Conservation (phyloP, 1,284 basidiomycete genomes). For the Mrakiaceae sp. region DNA sequence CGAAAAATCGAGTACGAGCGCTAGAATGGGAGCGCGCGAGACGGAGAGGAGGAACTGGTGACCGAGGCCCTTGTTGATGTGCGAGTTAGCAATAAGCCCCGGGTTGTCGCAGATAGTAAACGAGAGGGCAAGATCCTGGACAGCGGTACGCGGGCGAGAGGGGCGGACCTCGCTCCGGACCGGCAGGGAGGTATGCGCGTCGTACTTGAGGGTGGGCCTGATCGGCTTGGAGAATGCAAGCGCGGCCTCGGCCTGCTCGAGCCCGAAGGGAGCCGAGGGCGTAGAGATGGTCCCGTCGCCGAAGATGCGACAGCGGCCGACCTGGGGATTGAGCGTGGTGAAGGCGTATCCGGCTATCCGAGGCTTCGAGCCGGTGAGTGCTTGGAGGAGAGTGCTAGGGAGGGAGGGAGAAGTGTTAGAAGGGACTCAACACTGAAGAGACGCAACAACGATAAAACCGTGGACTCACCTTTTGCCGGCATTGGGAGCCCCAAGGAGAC, state of each 20-base stretch:
- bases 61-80: constrained; percentile 81
- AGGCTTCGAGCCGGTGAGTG: constrained; percentile 75
- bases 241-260: constrained; percentile 20
- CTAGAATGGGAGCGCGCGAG: constrained; percentile 79
- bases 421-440: background rate
- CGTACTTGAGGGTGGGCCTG: background rate
- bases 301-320: constrained; percentile 80
- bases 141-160: background rate
- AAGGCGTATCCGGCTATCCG: constrained; percentile 88
- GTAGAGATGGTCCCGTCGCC: constrained; percentile 51
- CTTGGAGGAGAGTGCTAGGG: constrained; percentile 71
- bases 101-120: constrained; percentile 98
- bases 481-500: constrained; percentile 91
- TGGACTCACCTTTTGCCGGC: constrained; percentile 45
- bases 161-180: background rate
- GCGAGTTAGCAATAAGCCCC: constrained; percentile 73
- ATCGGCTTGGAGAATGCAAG: constrained; percentile 10
- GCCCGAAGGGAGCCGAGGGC: constrained; percentile 12
- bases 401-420: background rate
- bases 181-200: constrained; percentile 1
- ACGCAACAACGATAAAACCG: background rate
- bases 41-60: constrained; percentile 89
- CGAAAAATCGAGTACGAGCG: constrained; percentile 85
- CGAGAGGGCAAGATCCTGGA: constrained; percentile 53
- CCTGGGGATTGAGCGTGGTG: constrained; percentile 87